phyloP scores from a whole-genome alignment of 805 yeast species.

The Sporopachydermia quercuum region DNA sequence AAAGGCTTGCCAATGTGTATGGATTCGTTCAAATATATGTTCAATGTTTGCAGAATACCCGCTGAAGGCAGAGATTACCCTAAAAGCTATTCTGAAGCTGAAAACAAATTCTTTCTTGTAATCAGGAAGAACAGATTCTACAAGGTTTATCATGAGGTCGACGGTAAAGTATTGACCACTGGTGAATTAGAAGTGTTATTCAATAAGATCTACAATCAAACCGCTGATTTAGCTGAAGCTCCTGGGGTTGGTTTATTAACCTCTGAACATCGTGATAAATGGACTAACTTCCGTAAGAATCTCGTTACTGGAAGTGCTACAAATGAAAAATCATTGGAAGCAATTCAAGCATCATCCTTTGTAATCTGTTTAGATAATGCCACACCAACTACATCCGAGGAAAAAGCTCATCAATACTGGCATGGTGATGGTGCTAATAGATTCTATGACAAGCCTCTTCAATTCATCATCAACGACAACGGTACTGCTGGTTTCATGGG shows the following conservation, averaged over 20 bases:
- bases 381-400: conserved; percentile 62
- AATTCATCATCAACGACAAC: conserved; percentile 66
- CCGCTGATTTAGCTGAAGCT: conserved; percentile 21
- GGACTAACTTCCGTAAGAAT: conserved; percentile 45
- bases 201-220: conserved; percentile 31
- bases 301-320: conserved; percentile 41
- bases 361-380: conserved; percentile 66
- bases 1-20: conserved; percentile 80
- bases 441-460: conserved; percentile 82
- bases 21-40: conserved; percentile 86
- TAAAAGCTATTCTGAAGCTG: conserved; percentile 28
- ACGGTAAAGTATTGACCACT: conserved; percentile 22
- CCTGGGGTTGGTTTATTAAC: conserved; percentile 67
- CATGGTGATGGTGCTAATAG: conserved; percentile 92
- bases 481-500: conserved; percentile 89
- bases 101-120: conserved; percentile 57
- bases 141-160: conserved; percentile 35
- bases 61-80: conserved; percentile 45
- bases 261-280: conserved; percentile 72
- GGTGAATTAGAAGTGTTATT: conserved; percentile 37
- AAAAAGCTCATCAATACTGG: conserved; percentile 78
- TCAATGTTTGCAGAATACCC: conserved; percentile 63
- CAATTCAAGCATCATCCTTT: conserved; percentile 67
- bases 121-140: conserved; percentile 66
- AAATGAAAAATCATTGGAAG: conserved; percentile 44